Base-by-base conservation (phyloP, 2,329 filamentous ascomycete genomes). In the Pleomassaria siparia region DNA sequence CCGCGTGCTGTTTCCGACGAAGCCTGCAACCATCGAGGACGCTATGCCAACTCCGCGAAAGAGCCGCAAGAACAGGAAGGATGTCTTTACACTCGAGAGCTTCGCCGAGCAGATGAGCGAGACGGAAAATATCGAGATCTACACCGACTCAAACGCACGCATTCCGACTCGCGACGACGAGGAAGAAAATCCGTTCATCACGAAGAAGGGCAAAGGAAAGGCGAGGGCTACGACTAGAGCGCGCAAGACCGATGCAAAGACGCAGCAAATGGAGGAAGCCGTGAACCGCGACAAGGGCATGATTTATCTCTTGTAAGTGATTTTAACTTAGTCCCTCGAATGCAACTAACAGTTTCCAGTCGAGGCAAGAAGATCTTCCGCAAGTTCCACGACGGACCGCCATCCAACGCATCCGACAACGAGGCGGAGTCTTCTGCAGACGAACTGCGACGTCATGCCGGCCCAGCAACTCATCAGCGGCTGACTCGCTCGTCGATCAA, bases 331-430 rank as follows among this genome's bases (percentile, higher is more conserved):
- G 13, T 1, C 35, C 12, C 22, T 32, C 1, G 22, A 47, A 20
- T 24, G 35, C n/a, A 21, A 29, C 49, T 42, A 47, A 46, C 39
- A 25, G 40, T 45, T 62, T 69, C 67, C 43, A 91, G 87, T 76
- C 89, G 89, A 60, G 89, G 89, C 66, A 89, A 87, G 76, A 89
- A 84, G 66, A 77, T 89, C 47, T 90, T 89, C 74, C 84, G 85
- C 69, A 87, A 85, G 63, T 89, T 86, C 57, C 70, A 73, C 20
- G 72, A 76, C 32, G 65, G 67, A 3, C 62, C 61, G 10, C 51
- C 54, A 4, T 54, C 60, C 11, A 72, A 72, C 36, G 67, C 65
- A 20, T 69, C 66, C 10, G 60, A 69, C 8, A 60, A 64, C 0
- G 50, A 46, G 2, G 51, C 53, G 2, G 63, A 69, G 13, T 59